Percentiles rank a stretch among this genome's conserved stretches.
These are phyloP conservation scores for Aquilaria sinensis DNA, from an alignment of 345 rosid genomes.

Conservation along the genomic window DNA sequence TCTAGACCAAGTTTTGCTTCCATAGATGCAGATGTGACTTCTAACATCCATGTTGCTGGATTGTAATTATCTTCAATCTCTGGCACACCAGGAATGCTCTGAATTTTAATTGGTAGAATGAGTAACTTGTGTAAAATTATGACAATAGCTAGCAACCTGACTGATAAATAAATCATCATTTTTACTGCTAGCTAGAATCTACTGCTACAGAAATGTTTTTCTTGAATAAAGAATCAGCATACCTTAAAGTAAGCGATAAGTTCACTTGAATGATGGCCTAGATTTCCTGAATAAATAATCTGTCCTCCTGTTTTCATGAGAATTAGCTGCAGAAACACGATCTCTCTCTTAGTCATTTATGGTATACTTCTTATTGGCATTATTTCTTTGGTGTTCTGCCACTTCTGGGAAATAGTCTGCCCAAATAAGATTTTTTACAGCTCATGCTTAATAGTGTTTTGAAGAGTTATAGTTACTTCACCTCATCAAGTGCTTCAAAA, in stretches of 20 bases:
- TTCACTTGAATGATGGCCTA: slow-evolving; percentile 33
- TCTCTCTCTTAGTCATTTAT: too few species aligned
- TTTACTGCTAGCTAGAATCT: neutral
- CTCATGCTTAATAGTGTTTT: neutral
- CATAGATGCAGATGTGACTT: slow-evolving; percentile 35
- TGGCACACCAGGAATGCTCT: slow-evolving; percentile 42
- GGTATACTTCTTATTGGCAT: neutral
- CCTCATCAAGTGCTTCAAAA: slow-evolving; percentile 11
- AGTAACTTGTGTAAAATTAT: neutral
- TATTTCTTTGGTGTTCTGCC: neutral
- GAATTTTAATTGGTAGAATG: neutral
- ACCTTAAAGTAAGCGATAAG: slow-evolving; percentile 39
- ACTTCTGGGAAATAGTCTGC: neutral
- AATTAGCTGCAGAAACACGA: slow-evolving; percentile 22
- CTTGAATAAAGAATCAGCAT: neutral
- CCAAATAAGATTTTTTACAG: neutral
- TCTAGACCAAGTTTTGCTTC: slow-evolving; percentile 37
- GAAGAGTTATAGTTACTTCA: neutral
- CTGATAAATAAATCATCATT: too few species aligned
- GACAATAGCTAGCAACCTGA: too few species aligned
- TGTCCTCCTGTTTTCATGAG: slow-evolving; percentile 39
- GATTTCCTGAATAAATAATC: slow-evolving; percentile 28
- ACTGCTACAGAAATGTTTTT: neutral
- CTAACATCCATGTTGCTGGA: slow-evolving; percentile 73
- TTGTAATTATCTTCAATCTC: slow-evolving; percentile 42